Evolutionary conservation across 2,329 filamentous ascomycete genomes (phyloP).

Genomic region (Monilinia vaccinii-corymbosi): DNA sequence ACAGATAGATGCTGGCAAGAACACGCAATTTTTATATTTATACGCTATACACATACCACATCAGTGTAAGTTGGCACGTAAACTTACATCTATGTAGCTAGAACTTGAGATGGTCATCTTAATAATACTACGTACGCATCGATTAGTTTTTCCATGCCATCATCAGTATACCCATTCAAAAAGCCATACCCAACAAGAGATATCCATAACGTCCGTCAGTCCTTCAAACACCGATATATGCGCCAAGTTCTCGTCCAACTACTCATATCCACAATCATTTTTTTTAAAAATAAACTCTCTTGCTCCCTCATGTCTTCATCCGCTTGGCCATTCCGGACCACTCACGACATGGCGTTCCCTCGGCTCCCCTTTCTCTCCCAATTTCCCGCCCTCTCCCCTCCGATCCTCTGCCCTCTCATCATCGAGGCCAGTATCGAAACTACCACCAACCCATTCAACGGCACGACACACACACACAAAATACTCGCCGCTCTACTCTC

Average conservation of each 20-base stretch:
- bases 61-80: background rate
- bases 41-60: background rate
- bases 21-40: background rate
- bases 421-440: slow-evolving; percentile 37
- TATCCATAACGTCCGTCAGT: background rate
- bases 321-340: background rate
- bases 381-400: slow-evolving; percentile 9
- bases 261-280: background rate
- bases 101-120: background rate
- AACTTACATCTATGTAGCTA: background rate
- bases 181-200: background rate
- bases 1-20: too few species aligned
- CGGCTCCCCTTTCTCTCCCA: slow-evolving; percentile 27
- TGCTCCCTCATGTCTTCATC: background rate
- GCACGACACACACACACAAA: slow-evolving; percentile 47
- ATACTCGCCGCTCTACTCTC: slow-evolving; percentile 47
- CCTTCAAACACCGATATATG: background rate
- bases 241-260: background rate
- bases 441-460: slow-evolving; percentile 43
- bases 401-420: slow-evolving; percentile 35
- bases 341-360: slow-evolving; percentile 23
- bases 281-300: background rate
- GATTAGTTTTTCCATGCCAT: background rate
- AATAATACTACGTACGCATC: background rate
- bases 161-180: background rate